phyloP scores from a whole-genome alignment of 441 rosid genomes.

The Gossypium trilobum region DNA sequence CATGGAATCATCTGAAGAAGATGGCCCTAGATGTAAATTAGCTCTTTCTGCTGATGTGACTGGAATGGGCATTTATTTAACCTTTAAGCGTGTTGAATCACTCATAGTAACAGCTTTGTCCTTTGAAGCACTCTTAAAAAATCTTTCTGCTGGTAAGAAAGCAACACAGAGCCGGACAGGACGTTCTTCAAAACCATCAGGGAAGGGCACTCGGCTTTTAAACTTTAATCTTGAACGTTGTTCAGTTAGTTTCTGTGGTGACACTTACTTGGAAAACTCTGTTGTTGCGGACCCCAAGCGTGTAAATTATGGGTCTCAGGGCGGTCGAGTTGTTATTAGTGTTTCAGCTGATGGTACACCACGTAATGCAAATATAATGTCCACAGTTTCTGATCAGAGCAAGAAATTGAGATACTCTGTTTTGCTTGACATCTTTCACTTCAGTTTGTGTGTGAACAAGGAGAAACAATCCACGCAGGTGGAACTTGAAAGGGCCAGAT shows the following conservation, averaged over 20 bases:
- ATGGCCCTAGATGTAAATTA: constrained; percentile 50
- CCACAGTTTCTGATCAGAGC: constrained; percentile 49
- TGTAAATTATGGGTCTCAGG: constrained; percentile 98
- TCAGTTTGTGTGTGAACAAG: constrained; percentile 66
- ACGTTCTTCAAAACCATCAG: constrained; percentile 56
- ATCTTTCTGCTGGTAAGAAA: constrained; percentile 50
- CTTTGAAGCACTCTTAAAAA: constrained; percentile 63
- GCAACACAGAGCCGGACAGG: constrained; percentile 39
- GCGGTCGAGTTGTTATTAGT: constrained; percentile 65
- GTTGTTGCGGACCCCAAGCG: constrained; percentile 82
- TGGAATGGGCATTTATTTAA: constrained; percentile 67
- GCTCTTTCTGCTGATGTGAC: constrained; percentile 83
- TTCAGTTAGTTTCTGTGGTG: constrained; percentile 63
- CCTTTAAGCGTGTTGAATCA: constrained; percentile 69
- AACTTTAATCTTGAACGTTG: constrained; percentile 78
- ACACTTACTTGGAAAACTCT: constrained; percentile 60
- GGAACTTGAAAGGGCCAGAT: constrained; percentile 86
- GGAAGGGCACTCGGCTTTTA: constrained; percentile 74
- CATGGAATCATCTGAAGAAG: constrained; percentile 53
- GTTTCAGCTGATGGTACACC: constrained; percentile 70
- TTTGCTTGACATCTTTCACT: constrained; percentile 70
- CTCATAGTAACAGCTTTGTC: constrained; percentile 67
- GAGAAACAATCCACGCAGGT: constrained; percentile 84
- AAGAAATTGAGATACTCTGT: constrained; percentile 64
- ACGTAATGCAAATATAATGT: constrained; percentile 62